A percentile compares a stretch with the other conserved stretches of the same genome.
Conservation (phyloP, 2,329 filamentous ascomycete genomes). For the Fusarium heterosporum region DNA sequence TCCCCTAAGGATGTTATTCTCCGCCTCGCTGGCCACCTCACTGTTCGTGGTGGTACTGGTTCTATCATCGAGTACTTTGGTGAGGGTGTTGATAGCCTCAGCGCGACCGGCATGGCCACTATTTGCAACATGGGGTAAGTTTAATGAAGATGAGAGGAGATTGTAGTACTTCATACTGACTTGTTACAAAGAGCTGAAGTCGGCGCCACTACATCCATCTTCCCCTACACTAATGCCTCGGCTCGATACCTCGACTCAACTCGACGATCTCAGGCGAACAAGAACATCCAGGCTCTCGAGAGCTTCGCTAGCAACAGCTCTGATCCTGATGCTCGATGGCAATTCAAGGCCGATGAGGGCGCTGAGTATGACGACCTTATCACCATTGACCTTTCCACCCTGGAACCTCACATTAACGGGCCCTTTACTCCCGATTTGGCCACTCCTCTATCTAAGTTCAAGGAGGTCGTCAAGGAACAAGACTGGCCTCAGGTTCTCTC, state of each 20-base stretch:
- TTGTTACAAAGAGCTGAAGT: slow-evolving; percentile 70
- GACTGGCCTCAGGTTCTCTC: slow-evolving; percentile 97
- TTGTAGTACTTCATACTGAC: not conserved
- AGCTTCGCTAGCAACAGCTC: slow-evolving; percentile 60
- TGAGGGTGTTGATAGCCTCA: slow-evolving; percentile 87
- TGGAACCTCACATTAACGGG: slow-evolving; percentile 98
- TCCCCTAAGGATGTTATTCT: slow-evolving; percentile 97
- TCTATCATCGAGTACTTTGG: slow-evolving; percentile 96
- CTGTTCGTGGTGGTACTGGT: slow-evolving; percentile 92
- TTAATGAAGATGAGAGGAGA: not conserved
- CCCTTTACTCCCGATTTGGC: slow-evolving; percentile 98
- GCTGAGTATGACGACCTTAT: slow-evolving; percentile 96
- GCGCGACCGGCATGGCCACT: slow-evolving; percentile 93
- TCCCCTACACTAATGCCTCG: slow-evolving; percentile 90
- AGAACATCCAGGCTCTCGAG: slow-evolving; percentile 72
- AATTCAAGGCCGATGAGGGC: slow-evolving; percentile 80
- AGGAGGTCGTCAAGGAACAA: slow-evolving; percentile 92
- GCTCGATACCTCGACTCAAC: slow-evolving; percentile 89
- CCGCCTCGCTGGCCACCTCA: slow-evolving; percentile 86
- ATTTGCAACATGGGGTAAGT: slow-evolving; percentile 80
- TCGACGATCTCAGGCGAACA: slow-evolving; percentile 72
- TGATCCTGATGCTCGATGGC: slow-evolving; percentile 64
- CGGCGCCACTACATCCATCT: slow-evolving; percentile 93
- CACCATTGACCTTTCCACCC: slow-evolving; percentile 93
- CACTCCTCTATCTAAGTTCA: slow-evolving; percentile 97